Evolutionary conservation across 345 rosid species (phyloP).

Genomic region (Nephelium lappaceum): DNA sequence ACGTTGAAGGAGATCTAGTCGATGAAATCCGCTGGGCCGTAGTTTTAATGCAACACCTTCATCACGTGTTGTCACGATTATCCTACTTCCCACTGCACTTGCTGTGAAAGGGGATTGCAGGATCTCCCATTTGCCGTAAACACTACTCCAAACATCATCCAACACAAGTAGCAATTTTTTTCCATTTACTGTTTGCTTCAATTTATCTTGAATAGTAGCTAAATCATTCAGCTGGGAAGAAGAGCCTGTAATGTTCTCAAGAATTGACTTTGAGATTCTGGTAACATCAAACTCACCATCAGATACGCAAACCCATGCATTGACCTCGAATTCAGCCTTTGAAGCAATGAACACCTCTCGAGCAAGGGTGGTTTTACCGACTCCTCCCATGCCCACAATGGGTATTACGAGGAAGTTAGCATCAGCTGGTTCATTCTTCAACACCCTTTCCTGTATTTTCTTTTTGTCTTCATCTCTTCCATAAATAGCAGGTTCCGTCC

Average conservation of each 20-base stretch:
- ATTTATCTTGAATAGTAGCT: background rate
- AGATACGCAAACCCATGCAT: slow-evolving; percentile 7
- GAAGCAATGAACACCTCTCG: background rate
- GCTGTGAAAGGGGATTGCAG: background rate
- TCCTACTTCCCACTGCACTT: background rate
- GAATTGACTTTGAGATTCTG: background rate
- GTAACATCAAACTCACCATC: background rate
- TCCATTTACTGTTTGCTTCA: background rate
- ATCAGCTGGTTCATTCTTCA: background rate
- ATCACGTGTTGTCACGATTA: background rate
- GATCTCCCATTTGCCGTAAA: background rate
- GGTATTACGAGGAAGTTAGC: background rate
- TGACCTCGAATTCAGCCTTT: background rate
- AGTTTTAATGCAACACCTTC: background rate
- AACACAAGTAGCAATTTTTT: background rate
- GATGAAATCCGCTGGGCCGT: background rate
- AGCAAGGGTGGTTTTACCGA: slow-evolving; percentile 9
- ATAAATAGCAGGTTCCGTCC: background rate
- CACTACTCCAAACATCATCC: background rate
- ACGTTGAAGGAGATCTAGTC: background rate
- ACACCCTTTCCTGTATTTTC: background rate
- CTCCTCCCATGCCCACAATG: background rate
- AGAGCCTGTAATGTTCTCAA: background rate
- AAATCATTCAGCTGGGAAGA: no score
- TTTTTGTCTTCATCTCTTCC: background rate